Base-by-base conservation (phyloP, 1,284 basidiomycete genomes). In the Vanrija sp. region DNA sequence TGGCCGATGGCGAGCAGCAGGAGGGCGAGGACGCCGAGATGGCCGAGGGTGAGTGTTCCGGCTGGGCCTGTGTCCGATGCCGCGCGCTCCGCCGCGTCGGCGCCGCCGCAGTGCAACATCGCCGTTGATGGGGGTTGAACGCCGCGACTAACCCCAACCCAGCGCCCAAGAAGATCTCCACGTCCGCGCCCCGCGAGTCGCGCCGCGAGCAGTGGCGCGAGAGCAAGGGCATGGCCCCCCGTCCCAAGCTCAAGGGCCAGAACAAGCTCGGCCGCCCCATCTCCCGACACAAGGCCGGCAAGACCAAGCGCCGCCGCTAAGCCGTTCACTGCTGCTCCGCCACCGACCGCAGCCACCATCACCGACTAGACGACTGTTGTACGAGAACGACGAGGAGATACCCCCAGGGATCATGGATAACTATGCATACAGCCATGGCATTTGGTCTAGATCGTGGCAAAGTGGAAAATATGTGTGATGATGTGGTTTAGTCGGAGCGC, bases 1-100 rank as follows among this genome's bases (percentile, higher is more conserved):
- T 95, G 83, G 89, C 91, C 76, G 84, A 89, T 65, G 90, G 88
- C 53, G 21, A 23, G 21, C n/a, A n/a, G 60, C 54, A 40, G 65
- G 65, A 63, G 51, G 65, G 57, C 39, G 49, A 34, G 34, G 63
- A 66, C 51, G 63, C 57, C 8, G 57, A 56, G 47, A 63, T 63
- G 60, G 51, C 42, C 15, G 54, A 49, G 48, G 67, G 63, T 65
- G 55, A 61, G 64, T 34, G 34, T 34, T 34, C 14, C 12, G 34
- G 9, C 9, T 34, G 12, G 34, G 34, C 14, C 9, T 34, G 34
- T 15, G 34, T 8, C 7, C 28, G 10, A 7, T 28, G 28, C 28
- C 28, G 28, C 28, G 28, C 10, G 28, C 28, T 28, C 10, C 28
- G 10, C 28, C 7, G 28, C 28, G 28, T 28, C 7, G 6, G 28